Evolutionary conservation across 2,329 filamentous ascomycete species (phyloP), one percentile per base, ranked within the genome.

Genomic region (Trichoderma sp.): DNA sequence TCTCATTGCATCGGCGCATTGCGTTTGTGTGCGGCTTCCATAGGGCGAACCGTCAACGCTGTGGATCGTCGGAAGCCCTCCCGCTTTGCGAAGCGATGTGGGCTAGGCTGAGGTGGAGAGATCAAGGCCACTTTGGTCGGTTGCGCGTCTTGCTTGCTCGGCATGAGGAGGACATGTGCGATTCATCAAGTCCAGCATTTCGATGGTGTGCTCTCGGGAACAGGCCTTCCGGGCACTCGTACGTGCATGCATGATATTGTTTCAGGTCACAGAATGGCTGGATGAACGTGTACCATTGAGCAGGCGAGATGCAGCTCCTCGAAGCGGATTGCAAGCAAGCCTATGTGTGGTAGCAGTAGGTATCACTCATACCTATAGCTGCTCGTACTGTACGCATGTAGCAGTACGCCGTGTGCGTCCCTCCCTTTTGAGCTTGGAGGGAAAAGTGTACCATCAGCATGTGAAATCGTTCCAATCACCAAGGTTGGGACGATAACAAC

Each of bases 61-160:
- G 60, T 69, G 67, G 60, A 58, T 65, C 55, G 53, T 60, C 68
- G 68, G 68, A 69, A 69, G 53, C n/a, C n/a, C 19, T 69, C 55
- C 68, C 68, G 68, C 63, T 43, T 60, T 58, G 61, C 62, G 47
- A 24, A 35, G 47, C n/a, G 47, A 55, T 53, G 61, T 27, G 40
- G 40, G 59, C 47, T 56, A 68, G 57, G 58, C 66, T 56, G 58
- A 57, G 49, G 58, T 55, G 49, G 35, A 53, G 29, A 21, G 47
- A 31, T 10, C 47, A 43, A 21, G 35, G 56, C 29, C 27, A 27
- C 55, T 47, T 35, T 35, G 19, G 19, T 40, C 37, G 53, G 53
- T 35, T 57, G 29, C 55, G 55, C 55, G 55, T 40, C 37, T 29
- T 43, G 24, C 16, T n/a, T 58, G n/a, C 33, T 33, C 31, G 33